phyloP scores from a whole-genome alignment of 306 rosid genomes.

The Vigna nakashimae region DNA sequence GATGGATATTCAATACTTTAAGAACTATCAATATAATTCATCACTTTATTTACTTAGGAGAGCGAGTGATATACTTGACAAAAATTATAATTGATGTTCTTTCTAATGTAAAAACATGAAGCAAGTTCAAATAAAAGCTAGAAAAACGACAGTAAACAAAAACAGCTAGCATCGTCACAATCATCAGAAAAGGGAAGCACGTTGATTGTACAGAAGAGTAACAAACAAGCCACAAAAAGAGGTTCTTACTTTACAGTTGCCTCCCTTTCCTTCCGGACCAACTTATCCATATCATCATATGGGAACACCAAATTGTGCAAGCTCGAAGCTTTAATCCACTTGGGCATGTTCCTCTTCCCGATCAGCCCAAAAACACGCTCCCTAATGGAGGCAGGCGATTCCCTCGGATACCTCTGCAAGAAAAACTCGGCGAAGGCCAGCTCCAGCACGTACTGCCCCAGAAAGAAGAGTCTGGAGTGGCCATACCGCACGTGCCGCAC shows the following conservation, averaged over 20 bases:
- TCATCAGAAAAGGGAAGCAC: background rate
- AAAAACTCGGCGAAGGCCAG: conserved; percentile 74
- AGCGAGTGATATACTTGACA: background rate
- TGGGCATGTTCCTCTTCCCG: conserved; percentile 76
- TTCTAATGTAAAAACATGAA: background rate
- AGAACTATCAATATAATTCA: background rate
- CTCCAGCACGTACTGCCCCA: conserved; percentile 91
- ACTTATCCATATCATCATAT: conserved; percentile 67
- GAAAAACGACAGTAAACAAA: background rate
- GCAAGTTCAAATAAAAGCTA: background rate
- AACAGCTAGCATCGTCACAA: background rate
- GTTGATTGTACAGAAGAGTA: background rate
- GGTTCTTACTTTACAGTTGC: conserved; percentile 75
- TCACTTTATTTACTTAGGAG: background rate
- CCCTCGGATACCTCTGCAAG: conserved; percentile 91
- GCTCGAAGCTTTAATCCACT: conserved; percentile 85
- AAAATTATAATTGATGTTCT: background rate
- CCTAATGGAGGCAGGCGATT: conserved; percentile 87
- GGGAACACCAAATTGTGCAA: conserved; percentile 88
- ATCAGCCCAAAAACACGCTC: conserved; percentile 83
- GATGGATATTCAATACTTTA: background rate
- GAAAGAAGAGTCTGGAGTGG: conserved; percentile 79
- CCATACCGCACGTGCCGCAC: conserved; percentile 77
- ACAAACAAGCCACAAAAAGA: background rate
- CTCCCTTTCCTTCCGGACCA: conserved; percentile 83